Evolutionary conservation across 1,284 basidiomycete genomes (phyloP).

Genomic region (Sporisorium scitamineum): DNA sequence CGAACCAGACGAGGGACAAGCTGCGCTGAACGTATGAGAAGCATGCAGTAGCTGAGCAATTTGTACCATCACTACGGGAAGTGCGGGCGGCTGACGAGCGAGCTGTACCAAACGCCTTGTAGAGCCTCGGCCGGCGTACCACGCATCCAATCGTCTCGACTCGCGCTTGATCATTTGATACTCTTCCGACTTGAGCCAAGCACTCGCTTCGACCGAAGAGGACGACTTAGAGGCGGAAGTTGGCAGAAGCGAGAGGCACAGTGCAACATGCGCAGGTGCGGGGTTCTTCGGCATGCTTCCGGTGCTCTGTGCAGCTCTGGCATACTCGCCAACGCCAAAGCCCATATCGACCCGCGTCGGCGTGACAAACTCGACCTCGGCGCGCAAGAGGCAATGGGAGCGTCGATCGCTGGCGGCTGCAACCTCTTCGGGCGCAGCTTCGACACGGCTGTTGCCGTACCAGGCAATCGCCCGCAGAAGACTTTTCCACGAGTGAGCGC

Average conservation of each 20-base stretch:
- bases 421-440: conserved; percentile 48
- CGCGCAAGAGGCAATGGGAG: conserved; percentile 22
- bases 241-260: conserved; percentile 55
- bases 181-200: conserved; percentile 36
- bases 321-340: conserved; percentile 30
- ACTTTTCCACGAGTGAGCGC: conserved; percentile 57
- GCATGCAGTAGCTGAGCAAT: conserved; percentile 56
- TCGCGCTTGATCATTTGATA: conserved; percentile 39
- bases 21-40: conserved; percentile 54
- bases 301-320: conserved; percentile 20
- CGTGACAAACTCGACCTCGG: conserved; percentile 60
- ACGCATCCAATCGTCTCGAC: conserved; percentile 49
- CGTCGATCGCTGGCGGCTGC: conserved; percentile 36
- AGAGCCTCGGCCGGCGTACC: conserved; percentile 49
- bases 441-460: conserved; percentile 59
- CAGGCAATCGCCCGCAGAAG: conserved; percentile 58
- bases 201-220: conserved; percentile 16
- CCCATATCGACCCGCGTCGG: conserved; percentile 36
- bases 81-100: conserved; percentile 39
- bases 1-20: conserved; percentile 50
- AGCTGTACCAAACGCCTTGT: conserved; percentile 48
- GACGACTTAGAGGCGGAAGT: conserved; percentile 4
- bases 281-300: conserved; percentile 27
- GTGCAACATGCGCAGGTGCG: conserved; percentile 48
- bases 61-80: conserved; percentile 48